Evolutionary conservation across 148 eudicot genomes (phyloP), one percentile per base, ranked within the genome.

Genomic region (Fallopia convolvulus): DNA sequence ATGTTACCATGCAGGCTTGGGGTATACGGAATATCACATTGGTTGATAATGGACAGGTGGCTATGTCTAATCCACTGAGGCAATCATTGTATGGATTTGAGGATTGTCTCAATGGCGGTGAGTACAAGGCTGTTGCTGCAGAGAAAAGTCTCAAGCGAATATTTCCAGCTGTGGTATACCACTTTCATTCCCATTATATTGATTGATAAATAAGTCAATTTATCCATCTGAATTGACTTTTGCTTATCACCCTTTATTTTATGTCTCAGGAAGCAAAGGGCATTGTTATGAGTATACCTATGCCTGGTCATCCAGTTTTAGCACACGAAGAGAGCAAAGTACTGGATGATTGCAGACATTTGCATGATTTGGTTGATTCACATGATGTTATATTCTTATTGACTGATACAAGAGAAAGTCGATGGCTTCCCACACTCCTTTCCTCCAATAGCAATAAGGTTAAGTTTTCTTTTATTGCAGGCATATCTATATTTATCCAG

Each of bases 381-480:
- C 99, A 94, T 77, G 96, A 92, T 85, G 97, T 84, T 13, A 80
- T 94, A 56, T 94, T 94, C 82, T 81, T 94, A 76, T 83, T 94
- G 80, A 94, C 99, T 77, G 99, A 94, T 80, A 94, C 99, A 73
- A 89, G 99, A 76, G 99, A 94, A 84, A 94, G 99, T 80, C 89
- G 99, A 74, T 94, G 99, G 99, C 97, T 92, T 60, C 99, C 99
- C 18, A 85, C 92, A 56, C 91, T 94, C 74, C 86, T 94, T 36
- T 83, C 87, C 75, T 86, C 97, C 72, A 87, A 80, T 81, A 84
- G 90, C 74, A 90, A 92, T 81, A 94, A 92, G 97, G 98, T 93
- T 77, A 11, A 58, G 21, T 23, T 21, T 56, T 20, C 6, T 55
- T 55, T 1, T 17, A 55, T 55, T 55, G 20, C 60, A 55, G 5